Percentiles rank a stretch among this genome's conserved stretches.
phyloP scores from a whole-genome alignment of 164 flowering plant genomes.

The Pachysandra terminalis region DNA sequence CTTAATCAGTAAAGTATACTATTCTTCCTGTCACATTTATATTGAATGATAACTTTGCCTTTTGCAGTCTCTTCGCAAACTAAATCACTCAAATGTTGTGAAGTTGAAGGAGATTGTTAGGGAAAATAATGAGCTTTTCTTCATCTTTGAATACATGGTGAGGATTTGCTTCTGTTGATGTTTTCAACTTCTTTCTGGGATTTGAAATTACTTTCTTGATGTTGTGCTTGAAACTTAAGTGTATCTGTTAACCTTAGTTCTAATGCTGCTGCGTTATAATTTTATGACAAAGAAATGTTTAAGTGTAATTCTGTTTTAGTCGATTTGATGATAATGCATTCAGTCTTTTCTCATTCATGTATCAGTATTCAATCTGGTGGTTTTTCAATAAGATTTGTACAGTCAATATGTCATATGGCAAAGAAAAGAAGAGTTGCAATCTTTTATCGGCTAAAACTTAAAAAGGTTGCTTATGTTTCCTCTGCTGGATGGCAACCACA shows the following conservation, averaged over 20 bases:
- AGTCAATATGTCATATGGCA: background rate
- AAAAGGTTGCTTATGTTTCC: background rate
- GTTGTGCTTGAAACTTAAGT: too few relatives aligned
- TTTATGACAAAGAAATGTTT: background rate
- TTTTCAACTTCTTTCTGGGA: too few relatives aligned
- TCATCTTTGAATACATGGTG: conserved; percentile 97
- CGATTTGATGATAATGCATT: too few relatives aligned
- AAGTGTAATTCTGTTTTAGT: too few relatives aligned
- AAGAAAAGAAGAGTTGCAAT: background rate
- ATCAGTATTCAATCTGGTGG: background rate
- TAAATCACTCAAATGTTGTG: conserved; percentile 93
- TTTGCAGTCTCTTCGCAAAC: conserved; percentile 81
- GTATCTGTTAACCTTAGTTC: too few relatives aligned
- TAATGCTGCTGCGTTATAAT: background rate
- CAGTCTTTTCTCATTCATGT: background rate
- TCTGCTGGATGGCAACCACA: too few relatives aligned
- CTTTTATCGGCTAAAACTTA: background rate
- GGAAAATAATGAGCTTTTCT: conserved; percentile 77
- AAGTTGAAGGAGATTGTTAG: conserved; percentile 98
- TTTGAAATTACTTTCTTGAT: too few relatives aligned
- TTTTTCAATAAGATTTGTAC: background rate
- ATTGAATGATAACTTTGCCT: background rate
- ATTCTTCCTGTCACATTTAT: background rate
- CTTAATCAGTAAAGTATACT: conserved; percentile 2
- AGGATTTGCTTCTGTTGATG: conserved; percentile 5